These are phyloP conservation scores for Sugiyamaella chiloensis DNA, from an alignment of 805 yeast genomes.

Conservation along the genomic window DNA sequence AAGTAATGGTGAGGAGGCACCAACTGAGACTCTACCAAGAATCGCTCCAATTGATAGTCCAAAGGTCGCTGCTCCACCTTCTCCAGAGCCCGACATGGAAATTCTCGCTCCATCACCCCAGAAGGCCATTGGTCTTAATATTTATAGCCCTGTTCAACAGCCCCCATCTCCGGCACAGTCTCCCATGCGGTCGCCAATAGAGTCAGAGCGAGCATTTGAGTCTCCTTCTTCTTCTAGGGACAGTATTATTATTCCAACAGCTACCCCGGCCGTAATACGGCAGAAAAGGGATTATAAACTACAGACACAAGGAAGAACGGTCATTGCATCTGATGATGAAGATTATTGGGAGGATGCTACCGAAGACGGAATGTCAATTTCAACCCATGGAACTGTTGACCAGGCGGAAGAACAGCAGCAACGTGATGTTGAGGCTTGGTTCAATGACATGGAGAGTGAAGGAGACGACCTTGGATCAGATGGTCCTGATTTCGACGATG, in stretches of 20 bases:
- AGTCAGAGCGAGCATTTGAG: too few relatives aligned
- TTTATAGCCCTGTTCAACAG: constrained; percentile 2
- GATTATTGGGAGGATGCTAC: constrained; percentile 19
- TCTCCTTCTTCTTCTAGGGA: background rate
- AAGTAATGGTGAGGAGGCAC: background rate
- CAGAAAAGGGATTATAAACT: constrained; percentile 13
- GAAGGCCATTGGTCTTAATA: background rate
- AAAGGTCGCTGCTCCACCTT: background rate
- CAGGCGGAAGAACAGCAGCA: constrained; percentile 28
- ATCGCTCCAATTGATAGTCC: background rate
- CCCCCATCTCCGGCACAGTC: too few relatives aligned
- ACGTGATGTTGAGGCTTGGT: constrained; percentile 36
- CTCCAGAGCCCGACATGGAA: background rate
- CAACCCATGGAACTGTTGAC: constrained; percentile 10
- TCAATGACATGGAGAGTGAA: constrained; percentile 23
- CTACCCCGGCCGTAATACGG: background rate
- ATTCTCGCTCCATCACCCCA: background rate
- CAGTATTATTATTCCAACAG: background rate
- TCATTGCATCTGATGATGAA: constrained; percentile 20
- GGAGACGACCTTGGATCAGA: constrained; percentile 27
- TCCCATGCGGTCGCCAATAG: too few relatives aligned
- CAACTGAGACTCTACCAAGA: background rate
- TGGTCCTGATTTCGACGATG: constrained; percentile 11
- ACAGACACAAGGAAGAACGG: background rate
- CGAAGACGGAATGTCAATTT: constrained; percentile 12